Base-by-base conservation (phyloP, 345 rosid genomes). In the Aurinia saxatilis region DNA sequence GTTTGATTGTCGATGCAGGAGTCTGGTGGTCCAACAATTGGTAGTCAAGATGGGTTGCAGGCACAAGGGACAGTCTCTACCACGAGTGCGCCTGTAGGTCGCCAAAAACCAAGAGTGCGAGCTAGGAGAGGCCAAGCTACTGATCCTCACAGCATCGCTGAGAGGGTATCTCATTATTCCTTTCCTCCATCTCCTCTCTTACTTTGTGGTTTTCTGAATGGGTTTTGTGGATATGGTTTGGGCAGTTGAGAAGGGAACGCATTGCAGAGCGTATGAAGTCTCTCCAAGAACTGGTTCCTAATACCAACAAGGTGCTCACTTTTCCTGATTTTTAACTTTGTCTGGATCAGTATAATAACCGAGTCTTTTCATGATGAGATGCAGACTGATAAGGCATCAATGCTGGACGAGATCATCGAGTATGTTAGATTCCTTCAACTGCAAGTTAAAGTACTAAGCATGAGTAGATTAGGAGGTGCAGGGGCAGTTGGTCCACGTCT, bases 111-210 rank as follows among this genome's bases (percentile, higher is more conserved):
- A 39, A 78, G 92, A 56, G 86, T 85, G n/a, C 74, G 99, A 70
- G 99, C 99, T 15, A 70, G 97, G 62, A 81, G 99, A 76, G 99
- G 99, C 53, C 99, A 93, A 80, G 99, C 99, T 23, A 93, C 99
- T 16, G 99, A 90, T 61, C 99, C 99, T 25, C 99, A 93, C 52
- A 93, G 99, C 67, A 90, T 93, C 16, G 99, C 99, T 47, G 99
- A 93, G 68, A 65, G 99, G 50, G 99, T 93, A 82, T 41, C 39
- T 52, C 41, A 4, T 57, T 5, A 3, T 41, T 40, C 12, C 13
- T 16, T 10, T 13, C 36, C 7, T 29, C 2, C 19, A 38, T 38
- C 19, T 33, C 27, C 8, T 62, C 2, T 39, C 27, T 21, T 51
- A 2, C 33, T 33, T 7, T 53, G 27, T 27, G 18, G 12, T 13